Percentiles rank a stretch among this genome's conserved stretches.
Evolutionary conservation across 2,329 filamentous ascomycete genomes (phyloP).

Genomic region (Trichophyton rubrum): DNA sequence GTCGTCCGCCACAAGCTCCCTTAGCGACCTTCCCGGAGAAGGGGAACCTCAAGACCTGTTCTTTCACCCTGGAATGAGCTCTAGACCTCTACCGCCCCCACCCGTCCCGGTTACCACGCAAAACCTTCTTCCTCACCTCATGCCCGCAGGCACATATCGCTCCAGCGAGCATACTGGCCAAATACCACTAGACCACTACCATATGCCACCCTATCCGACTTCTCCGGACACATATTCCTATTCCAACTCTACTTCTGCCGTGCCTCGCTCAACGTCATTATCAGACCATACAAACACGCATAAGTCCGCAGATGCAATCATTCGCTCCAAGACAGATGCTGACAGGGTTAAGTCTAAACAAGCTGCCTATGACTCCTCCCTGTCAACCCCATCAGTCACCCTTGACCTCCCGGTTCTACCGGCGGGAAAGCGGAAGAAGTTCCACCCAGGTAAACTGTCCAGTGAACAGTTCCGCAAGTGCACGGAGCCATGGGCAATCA

Average conservation of each 20-base stretch:
- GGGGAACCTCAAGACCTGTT: constrained; percentile 82
- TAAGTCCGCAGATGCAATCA: constrained; percentile 58
- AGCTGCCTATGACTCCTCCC: constrained; percentile 18
- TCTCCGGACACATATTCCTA: constrained; percentile 42
- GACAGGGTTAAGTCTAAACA: constrained; percentile 47
- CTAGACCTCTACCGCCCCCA: constrained; percentile 50
- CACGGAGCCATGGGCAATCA: constrained; percentile 82
- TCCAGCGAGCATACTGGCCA: constrained; percentile 35
- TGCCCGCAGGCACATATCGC: constrained; percentile 48
- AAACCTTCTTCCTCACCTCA: constrained; percentile 34
- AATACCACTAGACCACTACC: constrained; percentile 26
- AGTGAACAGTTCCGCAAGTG: constrained; percentile 73
- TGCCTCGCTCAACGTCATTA: constrained; percentile 67
- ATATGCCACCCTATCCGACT: constrained; percentile 24
- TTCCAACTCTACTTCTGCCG: constrained; percentile 35
- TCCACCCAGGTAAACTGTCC: constrained; percentile 72
- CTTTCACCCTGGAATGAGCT: constrained; percentile 70
- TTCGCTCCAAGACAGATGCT: constrained; percentile 86
- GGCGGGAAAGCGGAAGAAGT: constrained; percentile 64
- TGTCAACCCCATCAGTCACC: constrained; percentile 38
- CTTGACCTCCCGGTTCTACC: constrained; percentile 80
- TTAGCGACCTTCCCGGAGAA: constrained; percentile 49
- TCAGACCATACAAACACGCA: constrained; percentile 72
- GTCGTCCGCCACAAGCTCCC: constrained; percentile 33
- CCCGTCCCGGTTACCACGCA: constrained; percentile 44